Percentiles rank a stretch among this genome's conserved stretches.
Conservation (phyloP, 2,329 filamentous ascomycete genomes). For the Aspergillus flavus region DNA sequence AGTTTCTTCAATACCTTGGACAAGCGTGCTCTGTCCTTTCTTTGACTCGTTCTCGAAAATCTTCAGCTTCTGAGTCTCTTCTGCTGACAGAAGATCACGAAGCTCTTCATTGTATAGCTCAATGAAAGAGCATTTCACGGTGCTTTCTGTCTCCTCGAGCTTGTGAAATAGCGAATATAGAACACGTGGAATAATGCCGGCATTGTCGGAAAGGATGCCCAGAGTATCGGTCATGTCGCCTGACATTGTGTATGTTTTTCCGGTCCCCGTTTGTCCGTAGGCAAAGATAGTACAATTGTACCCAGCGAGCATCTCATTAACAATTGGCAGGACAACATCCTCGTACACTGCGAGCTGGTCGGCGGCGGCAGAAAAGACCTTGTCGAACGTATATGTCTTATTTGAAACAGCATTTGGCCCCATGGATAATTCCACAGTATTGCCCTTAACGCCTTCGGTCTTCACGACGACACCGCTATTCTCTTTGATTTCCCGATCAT, state of each 20-base stretch:
- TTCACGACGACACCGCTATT: constrained; percentile 92
- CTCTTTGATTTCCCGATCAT: constrained; percentile 87
- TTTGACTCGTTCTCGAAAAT: constrained; percentile 82
- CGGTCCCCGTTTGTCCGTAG: constrained; percentile 96
- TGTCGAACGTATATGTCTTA: constrained; percentile 96
- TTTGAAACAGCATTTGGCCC: constrained; percentile 90
- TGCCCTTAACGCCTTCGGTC: constrained; percentile 86
- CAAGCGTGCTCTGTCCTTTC: constrained; percentile 83
- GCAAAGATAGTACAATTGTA: constrained; percentile 99
- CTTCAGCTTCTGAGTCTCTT: constrained; percentile 85
- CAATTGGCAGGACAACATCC: constrained; percentile 87
- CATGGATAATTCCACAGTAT: constrained; percentile 83
- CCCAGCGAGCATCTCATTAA: constrained; percentile 93
- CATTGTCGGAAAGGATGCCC: constrained; percentile 84
- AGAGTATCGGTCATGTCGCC: constrained; percentile 90
- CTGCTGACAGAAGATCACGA: constrained; percentile 79
- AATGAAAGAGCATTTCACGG: constrained; percentile 97
- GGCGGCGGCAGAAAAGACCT: constrained; percentile 92
- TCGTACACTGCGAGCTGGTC: constrained; percentile 95
- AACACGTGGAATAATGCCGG: constrained; percentile 92
- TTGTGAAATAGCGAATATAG: constrained; percentile 84
- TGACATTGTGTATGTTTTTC: constrained; percentile 99
- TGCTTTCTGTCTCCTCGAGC: constrained; percentile 80
- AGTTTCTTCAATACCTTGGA: constrained; percentile 97
- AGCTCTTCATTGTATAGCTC: constrained; percentile 98